A percentile compares a stretch with the other conserved stretches of the same genome.
phyloP scores from a whole-genome alignment of 805 yeast species.

The Wickerhamomyces chaumierensis region DNA sequence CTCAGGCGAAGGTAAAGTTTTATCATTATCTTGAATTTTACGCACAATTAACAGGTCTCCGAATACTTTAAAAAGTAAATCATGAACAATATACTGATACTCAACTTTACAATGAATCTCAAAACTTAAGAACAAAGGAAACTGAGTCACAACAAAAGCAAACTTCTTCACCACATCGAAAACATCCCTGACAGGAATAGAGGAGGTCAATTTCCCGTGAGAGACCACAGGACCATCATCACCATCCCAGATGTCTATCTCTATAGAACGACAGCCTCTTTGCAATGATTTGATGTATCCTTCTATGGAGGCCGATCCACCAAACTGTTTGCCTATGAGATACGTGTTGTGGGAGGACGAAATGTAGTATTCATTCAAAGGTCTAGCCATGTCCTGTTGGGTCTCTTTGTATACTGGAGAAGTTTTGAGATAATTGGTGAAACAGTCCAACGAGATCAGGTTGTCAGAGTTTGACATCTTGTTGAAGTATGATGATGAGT shows the following conservation, averaged over 20 bases:
- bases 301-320: conserved; percentile 79
- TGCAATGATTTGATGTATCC: conserved; percentile 81
- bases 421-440: conserved; percentile 21
- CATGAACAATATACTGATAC: conserved; percentile 52
- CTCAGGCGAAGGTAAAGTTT: conserved; percentile 59
- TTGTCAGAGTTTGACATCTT: conserved; percentile 21
- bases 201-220: conserved; percentile 82
- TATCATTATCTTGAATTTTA: conserved; percentile 17
- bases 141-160: conserved; percentile 81
- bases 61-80: conserved; percentile 41
- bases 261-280: conserved; percentile 91
- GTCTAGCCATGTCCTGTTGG: conserved; percentile 36
- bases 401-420: conserved; percentile 16
- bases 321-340: conserved; percentile 76
- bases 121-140: conserved; percentile 75
- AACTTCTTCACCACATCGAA: conserved; percentile 65
- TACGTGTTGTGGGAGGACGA: conserved; percentile 96
- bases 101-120: conserved; percentile 69
- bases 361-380: conserved; percentile 77
- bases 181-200: conserved; percentile 61
- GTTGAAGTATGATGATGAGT: too few species aligned
- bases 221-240: conserved; percentile 73
- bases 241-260: conserved; percentile 92
- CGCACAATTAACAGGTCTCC: conserved; percentile 37
- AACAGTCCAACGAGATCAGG: conserved; percentile 8